Base-by-base conservation (phyloP, 129 eudicot genomes). In the Arctium lappa region DNA sequence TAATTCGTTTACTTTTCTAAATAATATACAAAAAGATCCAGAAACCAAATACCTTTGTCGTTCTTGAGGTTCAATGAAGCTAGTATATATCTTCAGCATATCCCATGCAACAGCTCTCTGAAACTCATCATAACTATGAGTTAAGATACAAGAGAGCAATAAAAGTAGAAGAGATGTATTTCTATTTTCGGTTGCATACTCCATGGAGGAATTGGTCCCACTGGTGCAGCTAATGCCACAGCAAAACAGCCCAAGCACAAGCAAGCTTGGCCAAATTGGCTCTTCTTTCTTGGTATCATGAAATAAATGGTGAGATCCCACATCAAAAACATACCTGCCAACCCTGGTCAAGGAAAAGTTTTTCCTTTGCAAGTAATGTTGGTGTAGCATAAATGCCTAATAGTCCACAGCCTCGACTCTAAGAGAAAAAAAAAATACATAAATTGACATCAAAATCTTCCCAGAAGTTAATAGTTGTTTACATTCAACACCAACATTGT, bases 81-180 rank as follows among this genome's bases (percentile, higher is more conserved):
- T 83, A 72, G 87, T 89, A 46, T 96, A 96, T 60, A 96, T 92
- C 88, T 87, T 91, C 79, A 88, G 86, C 99, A 96, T 96, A 86
- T 96, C 98, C 99, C 99, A 96, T 22, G 97, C 98, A 90, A 82
- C 87, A 86, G 98, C 97, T 86, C 86, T 96, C 99, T 96, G 86
- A 74, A 87, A 86, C 30, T 66, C 80, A 65, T 53, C 60, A 86
- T 36, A 44, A 32, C 22, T 4, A 85, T 40, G 40, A 40, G 5
- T 74, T 72, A 36, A 77, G 30, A 86, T 12, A 39, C 29, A 62
- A 63, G 22, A 81, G 18, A 38, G 5, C 33, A 65, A 46, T 66
- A 76, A 81, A 38, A 82, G 53, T 62, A 74, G 37, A 66, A 76
- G 42, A 32, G 13, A 50, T 31, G 22, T 63, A 38, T 78, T 18